A percentile compares a stretch with the other conserved stretches of the same genome.
These are phyloP conservation scores for Talaromyces islandicus DNA, from an alignment of 2,329 filamentous ascomycete genomes.

Conservation along the genomic window DNA sequence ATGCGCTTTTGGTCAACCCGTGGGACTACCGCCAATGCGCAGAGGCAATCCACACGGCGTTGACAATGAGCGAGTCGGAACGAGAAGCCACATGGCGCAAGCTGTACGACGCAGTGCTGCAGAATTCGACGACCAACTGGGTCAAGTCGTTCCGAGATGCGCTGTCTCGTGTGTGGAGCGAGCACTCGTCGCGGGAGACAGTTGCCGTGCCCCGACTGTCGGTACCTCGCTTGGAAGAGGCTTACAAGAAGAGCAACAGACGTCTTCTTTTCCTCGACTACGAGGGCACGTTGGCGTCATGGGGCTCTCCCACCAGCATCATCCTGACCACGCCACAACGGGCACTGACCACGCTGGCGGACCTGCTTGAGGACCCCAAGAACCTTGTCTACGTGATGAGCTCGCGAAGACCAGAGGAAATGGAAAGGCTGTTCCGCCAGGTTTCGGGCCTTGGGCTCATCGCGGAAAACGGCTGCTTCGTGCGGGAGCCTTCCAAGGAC, in stretches of 20 bases:
- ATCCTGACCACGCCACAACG: constrained; percentile 82
- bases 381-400: constrained; percentile 96
- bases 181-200: constrained; percentile 78
- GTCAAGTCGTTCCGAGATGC: constrained; percentile 67
- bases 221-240: constrained; percentile 55
- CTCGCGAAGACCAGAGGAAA: constrained; percentile 75
- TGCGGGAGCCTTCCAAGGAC: constrained; percentile 63
- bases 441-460: constrained; percentile 83
- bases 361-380: constrained; percentile 69
- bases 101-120: constrained; percentile 66
- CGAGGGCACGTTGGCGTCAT: constrained; percentile 84
- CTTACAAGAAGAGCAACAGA: constrained; percentile 60
- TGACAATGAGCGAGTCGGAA: constrained; percentile 73
- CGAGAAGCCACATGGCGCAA: constrained; percentile 68
- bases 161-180: constrained; percentile 70
- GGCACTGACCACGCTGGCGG: constrained; percentile 74
- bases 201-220: constrained; percentile 82
- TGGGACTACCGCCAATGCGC: constrained; percentile 91
- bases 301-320: constrained; percentile 77
- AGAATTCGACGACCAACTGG: constrained; percentile 83
- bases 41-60: constrained; percentile 73
- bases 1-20: constrained; percentile 82
- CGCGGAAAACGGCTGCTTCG: constrained; percentile 89
- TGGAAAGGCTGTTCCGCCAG: constrained; percentile 77
- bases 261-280: constrained; percentile 89